These are phyloP conservation scores for Mortierella sp. DNA, from an alignment of 371 early-diverging fungal genomes.

Conservation along the genomic window DNA sequence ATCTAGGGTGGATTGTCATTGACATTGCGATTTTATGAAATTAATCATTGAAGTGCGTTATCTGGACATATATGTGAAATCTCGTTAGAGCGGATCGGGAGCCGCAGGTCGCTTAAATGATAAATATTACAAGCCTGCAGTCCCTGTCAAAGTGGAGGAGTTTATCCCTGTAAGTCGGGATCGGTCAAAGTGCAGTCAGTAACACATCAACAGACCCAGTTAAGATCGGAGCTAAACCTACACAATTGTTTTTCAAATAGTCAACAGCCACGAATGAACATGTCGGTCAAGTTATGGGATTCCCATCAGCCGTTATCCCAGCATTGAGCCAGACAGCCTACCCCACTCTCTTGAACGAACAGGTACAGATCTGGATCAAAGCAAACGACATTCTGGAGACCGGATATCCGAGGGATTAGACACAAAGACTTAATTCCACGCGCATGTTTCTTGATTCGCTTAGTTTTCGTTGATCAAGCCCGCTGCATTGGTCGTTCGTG, in stretches of 20 bases:
- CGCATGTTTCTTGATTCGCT: neutral
- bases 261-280: conserved; percentile 49
- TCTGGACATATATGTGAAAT: neutral
- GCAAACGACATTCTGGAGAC: neutral
- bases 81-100: conserved; percentile 34
- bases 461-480: conserved; percentile 55
- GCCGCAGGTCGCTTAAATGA: conserved; percentile 57
- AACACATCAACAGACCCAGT: no score
- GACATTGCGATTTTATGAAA: neutral
- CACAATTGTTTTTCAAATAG: conserved; percentile 12
- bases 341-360: conserved; percentile 52
- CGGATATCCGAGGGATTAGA: neutral
- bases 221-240: neutral
- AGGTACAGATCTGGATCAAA: conserved; percentile 28
- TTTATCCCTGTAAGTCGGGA: conserved; percentile 55
- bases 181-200: neutral
- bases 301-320: conserved; percentile 35
- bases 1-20: neutral
- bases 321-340: conserved; percentile 37
- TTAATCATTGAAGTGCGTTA: neutral
- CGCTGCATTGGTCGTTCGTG: conserved; percentile 53
- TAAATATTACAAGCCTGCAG: conserved; percentile 54
- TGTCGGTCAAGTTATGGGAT: conserved; percentile 44
- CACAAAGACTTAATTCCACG: neutral
- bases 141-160: conserved; percentile 56